phyloP scores from a whole-genome alignment of 2,329 filamentous ascomycete species.

The Sordariomycetes sp. region DNA sequence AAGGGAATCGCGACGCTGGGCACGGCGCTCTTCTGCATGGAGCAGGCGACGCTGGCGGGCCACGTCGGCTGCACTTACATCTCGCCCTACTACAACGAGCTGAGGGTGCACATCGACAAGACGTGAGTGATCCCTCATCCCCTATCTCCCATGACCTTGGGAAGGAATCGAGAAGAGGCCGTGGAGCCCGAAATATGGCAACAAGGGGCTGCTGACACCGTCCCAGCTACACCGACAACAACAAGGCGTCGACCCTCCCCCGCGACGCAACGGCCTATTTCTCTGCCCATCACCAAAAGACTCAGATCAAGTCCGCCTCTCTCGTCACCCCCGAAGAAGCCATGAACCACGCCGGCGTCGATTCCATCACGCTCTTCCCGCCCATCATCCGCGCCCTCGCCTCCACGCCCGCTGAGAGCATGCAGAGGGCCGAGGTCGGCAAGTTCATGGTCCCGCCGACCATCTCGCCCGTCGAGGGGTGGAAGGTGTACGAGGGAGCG shows the following conservation, averaged over 20 bases:
- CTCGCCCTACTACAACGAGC: conserved; percentile 55
- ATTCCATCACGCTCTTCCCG: conserved; percentile 50
- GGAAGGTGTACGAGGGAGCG: conserved; percentile 11
- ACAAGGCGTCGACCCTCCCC: conserved; percentile 39
- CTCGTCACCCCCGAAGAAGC: conserved; percentile 47
- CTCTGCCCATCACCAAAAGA: conserved; percentile 24
- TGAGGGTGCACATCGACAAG: conserved; percentile 49
- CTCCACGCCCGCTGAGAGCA: conserved; percentile 17
- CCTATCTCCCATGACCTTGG: not conserved
- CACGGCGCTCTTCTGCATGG: conserved; percentile 52
- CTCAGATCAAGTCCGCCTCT: conserved; percentile 44
- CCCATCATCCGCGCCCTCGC: conserved; percentile 36
- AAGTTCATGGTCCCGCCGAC: conserved; percentile 18
- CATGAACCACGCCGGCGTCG: conserved; percentile 43
- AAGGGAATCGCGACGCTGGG: conserved; percentile 47
- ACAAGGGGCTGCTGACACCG: not conserved
- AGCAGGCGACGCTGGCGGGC: conserved; percentile 47
- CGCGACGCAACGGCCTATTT: conserved; percentile 43
- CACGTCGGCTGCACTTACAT: conserved; percentile 50
- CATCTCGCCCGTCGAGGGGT: conserved; percentile 15
- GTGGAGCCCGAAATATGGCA: too few species aligned
- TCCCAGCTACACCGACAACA: conserved; percentile 32
- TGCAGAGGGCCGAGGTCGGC: conserved; percentile 18
- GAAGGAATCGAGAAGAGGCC: too few species aligned
- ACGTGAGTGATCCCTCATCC: conserved; percentile 20